These are phyloP conservation scores for Ogataea wickerhamii DNA, from an alignment of 805 yeast genomes.

Conservation along the genomic window DNA sequence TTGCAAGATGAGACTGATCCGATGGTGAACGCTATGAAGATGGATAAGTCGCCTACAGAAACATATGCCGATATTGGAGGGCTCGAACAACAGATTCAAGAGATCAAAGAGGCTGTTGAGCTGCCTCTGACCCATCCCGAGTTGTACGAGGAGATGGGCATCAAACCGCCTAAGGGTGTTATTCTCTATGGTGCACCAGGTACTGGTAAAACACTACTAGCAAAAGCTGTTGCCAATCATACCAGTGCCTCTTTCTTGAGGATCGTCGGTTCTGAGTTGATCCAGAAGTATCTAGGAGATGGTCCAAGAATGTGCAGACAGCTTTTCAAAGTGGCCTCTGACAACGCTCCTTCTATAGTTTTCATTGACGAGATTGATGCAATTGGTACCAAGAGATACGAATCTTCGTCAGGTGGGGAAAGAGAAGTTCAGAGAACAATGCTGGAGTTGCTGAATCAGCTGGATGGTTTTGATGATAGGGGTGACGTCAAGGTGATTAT, in stretches of 20 bases:
- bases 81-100: constrained; percentile 91
- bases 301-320: constrained; percentile 95
- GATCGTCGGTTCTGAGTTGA: constrained; percentile 94
- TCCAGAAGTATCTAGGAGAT: constrained; percentile 95
- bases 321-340: constrained; percentile 93
- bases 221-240: constrained; percentile 97
- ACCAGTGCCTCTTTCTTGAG: constrained; percentile 94
- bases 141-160: constrained; percentile 94
- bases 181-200: constrained; percentile 99
- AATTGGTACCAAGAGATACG: constrained; percentile 97
- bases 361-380: constrained; percentile 99
- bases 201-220: constrained; percentile 98
- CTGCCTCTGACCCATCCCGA: constrained; percentile 95
- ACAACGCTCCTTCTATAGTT: constrained; percentile 96
- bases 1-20: constrained; percentile 97
- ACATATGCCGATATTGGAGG: constrained; percentile 98
- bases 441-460: constrained; percentile 91
- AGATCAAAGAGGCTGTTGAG: constrained; percentile 95
- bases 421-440: constrained; percentile 96
- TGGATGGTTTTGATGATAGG: constrained; percentile 96
- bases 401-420: constrained; percentile 90
- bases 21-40: constrained; percentile 94
- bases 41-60: constrained; percentile 96
- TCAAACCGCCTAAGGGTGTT: constrained; percentile 98
- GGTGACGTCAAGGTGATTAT: constrained; percentile 96